Conservation (phyloP, 2,329 filamentous ascomycete species). For the Cryphonectria carpinicola region DNA sequence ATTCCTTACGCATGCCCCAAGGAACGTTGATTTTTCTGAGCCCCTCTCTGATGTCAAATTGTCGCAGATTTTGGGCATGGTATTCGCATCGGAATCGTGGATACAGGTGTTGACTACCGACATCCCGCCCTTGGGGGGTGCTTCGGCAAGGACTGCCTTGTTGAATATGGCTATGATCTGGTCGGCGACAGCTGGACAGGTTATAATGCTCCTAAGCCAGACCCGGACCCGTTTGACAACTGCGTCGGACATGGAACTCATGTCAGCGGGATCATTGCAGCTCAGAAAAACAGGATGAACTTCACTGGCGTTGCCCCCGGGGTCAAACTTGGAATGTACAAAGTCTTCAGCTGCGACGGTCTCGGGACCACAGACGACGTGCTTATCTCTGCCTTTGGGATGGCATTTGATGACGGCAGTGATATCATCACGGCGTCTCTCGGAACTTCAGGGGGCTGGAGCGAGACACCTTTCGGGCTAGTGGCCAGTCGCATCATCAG, state of each 20-base stretch:
- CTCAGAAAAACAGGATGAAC: conserved; percentile 42
- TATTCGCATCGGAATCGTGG: conserved; percentile 47
- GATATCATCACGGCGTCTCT: conserved; percentile 40
- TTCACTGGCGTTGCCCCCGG: conserved; percentile 48
- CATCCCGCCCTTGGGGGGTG: conserved; percentile 57
- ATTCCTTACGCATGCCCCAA: not conserved
- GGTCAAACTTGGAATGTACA: conserved; percentile 46
- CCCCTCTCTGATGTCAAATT: not conserved
- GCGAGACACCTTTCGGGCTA: conserved; percentile 34
- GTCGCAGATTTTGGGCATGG: conserved; percentile 46
- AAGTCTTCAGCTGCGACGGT: conserved; percentile 41
- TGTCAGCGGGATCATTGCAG: conserved; percentile 51
- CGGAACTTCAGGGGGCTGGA: conserved; percentile 36
- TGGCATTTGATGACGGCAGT: conserved; percentile 46
- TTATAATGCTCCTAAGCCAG: conserved; percentile 38
- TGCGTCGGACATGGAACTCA: conserved; percentile 50
- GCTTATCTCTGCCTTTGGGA: conserved; percentile 46
- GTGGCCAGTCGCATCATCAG: conserved; percentile 37
- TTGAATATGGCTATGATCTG: conserved; percentile 53
- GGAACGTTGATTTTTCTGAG: too few species aligned
- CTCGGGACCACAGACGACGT: conserved; percentile 41
- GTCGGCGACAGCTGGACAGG: conserved; percentile 43
- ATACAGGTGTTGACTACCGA: conserved; percentile 50
- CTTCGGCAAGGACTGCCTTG: conserved; percentile 53
- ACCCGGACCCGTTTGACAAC: conserved; percentile 44